A percentile compares a stretch with the other conserved stretches of the same genome.
These are phyloP conservation scores for Linum usitatissimum DNA, from an alignment of 345 rosid genomes.

Conservation along the genomic window DNA sequence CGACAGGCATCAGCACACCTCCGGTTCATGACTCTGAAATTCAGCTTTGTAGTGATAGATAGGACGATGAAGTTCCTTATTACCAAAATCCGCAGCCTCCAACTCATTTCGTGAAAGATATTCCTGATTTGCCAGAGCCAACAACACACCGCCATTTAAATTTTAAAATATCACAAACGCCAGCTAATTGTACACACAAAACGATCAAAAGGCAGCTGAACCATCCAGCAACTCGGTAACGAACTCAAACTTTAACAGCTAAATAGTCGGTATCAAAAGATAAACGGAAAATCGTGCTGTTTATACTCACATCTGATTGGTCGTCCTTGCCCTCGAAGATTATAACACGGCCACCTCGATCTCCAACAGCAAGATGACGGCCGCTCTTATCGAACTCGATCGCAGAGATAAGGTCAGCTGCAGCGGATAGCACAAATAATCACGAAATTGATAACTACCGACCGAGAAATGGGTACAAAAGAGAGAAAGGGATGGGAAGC, in stretches of 20 bases:
- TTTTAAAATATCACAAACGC: constrained; percentile 13
- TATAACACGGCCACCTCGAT: constrained; percentile 52
- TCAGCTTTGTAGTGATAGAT: constrained; percentile 48
- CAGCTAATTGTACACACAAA: constrained; percentile 14
- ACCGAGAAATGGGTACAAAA: background rate
- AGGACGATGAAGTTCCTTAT: constrained; percentile 19
- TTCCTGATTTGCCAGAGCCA: constrained; percentile 23
- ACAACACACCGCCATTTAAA: constrained; percentile 11
- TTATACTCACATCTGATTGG: constrained; percentile 22
- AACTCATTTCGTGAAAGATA: constrained; percentile 27
- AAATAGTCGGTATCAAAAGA: background rate
- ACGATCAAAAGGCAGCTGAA: background rate
- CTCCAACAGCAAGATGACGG: constrained; percentile 51
- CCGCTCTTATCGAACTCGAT: constrained; percentile 49
- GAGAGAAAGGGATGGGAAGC: background rate
- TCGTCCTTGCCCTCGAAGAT: constrained; percentile 34
- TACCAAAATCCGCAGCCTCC: constrained; percentile 35
- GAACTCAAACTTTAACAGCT: constrained; percentile 4
- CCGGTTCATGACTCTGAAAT: constrained; percentile 68
- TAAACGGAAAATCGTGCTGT: background rate
- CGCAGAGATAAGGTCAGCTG: constrained; percentile 43
- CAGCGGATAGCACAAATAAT: background rate
- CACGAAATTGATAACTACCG: background rate
- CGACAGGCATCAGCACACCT: constrained; percentile 25
- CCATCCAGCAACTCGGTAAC: background rate